phyloP scores from a whole-genome alignment of 2,329 filamentous ascomycete genomes.

The Botrytis paeoniae region DNA sequence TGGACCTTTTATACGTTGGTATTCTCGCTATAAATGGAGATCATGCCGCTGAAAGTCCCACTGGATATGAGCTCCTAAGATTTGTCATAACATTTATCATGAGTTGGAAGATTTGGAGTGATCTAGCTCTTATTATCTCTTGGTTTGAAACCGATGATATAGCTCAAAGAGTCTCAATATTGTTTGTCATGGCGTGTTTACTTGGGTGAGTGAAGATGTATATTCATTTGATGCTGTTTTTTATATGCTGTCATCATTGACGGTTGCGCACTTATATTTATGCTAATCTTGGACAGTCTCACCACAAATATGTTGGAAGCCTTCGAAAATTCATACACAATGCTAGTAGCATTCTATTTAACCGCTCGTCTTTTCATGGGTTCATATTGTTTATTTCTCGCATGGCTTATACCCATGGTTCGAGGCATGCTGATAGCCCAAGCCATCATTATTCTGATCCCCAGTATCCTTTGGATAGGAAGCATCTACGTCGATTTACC shows the following conservation, averaged over 20 bases:
- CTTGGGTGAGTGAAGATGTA: slow-evolving; percentile 46
- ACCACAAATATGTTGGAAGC: slow-evolving; percentile 61
- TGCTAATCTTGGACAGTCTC: slow-evolving; percentile 40
- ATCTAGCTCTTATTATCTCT: slow-evolving; percentile 53
- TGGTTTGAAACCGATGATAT: slow-evolving; percentile 63
- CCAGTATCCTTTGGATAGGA: slow-evolving; percentile 56
- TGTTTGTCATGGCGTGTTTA: slow-evolving; percentile 60
- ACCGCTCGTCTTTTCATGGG: slow-evolving; percentile 54
- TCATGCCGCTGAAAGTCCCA: slow-evolving; percentile 54
- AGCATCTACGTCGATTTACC: slow-evolving; percentile 57
- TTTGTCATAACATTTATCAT: slow-evolving; percentile 62
- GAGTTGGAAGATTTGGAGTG: slow-evolving; percentile 59
- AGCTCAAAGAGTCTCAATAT: slow-evolving; percentile 53
- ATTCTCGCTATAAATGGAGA: slow-evolving; percentile 65
- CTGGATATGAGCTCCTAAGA: slow-evolving; percentile 53
- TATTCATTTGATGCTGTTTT: background rate
- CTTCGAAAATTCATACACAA: slow-evolving; percentile 55
- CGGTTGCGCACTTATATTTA: background rate
- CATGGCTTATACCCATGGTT: slow-evolving; percentile 55
- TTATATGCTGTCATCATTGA: background rate
- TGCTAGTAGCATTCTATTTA: slow-evolving; percentile 60
- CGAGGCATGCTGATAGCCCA: slow-evolving; percentile 52
- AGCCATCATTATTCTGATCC: slow-evolving; percentile 45
- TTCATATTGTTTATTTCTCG: slow-evolving; percentile 47
- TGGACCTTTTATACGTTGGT: slow-evolving; percentile 55